phyloP scores from a whole-genome alignment of 495 filamentous ascomycete genomes.

The Xylaria bambusicola region DNA sequence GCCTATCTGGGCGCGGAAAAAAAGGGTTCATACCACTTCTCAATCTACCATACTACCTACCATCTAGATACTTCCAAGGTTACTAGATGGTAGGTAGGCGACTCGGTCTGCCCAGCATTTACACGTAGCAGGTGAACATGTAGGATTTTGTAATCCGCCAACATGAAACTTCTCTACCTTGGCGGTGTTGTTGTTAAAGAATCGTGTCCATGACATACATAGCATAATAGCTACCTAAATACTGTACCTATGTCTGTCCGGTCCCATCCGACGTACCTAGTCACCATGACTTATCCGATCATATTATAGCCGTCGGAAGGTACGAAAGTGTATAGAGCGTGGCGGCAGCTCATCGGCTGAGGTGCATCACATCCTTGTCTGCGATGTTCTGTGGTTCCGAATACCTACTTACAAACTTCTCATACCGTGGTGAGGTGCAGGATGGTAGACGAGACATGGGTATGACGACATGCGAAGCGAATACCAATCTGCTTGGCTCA shows the following conservation, averaged over 20 bases:
- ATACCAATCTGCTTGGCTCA: neutral
- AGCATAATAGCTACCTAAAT: no score
- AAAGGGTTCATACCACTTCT: no score
- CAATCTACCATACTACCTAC: no score
- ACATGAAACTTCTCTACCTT: slow-evolving; percentile 2
- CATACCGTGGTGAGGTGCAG: neutral
- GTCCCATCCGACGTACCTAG: neutral
- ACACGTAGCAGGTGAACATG: neutral
- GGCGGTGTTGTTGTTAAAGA: neutral
- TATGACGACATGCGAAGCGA: slow-evolving; percentile 1
- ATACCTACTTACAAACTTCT: neutral
- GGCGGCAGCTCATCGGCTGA: neutral
- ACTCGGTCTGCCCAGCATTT: neutral
- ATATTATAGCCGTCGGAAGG: neutral
- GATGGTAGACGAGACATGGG: neutral
- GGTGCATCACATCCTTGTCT: neutral
- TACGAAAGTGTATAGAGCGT: neutral
- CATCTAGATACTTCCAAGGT: no score
- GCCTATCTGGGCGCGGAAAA: no score
- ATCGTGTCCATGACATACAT: no score
- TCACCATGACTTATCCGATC: neutral
- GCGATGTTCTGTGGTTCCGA: neutral
- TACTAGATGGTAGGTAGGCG: neutral
- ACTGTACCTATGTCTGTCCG: neutral
- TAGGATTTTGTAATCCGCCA: slow-evolving; percentile 2